A percentile compares a stretch with the other conserved stretches of the same genome.
These are phyloP conservation scores for Alternaria brassicicola DNA, from an alignment of 2,329 filamentous ascomycete genomes.

Conservation along the genomic window DNA sequence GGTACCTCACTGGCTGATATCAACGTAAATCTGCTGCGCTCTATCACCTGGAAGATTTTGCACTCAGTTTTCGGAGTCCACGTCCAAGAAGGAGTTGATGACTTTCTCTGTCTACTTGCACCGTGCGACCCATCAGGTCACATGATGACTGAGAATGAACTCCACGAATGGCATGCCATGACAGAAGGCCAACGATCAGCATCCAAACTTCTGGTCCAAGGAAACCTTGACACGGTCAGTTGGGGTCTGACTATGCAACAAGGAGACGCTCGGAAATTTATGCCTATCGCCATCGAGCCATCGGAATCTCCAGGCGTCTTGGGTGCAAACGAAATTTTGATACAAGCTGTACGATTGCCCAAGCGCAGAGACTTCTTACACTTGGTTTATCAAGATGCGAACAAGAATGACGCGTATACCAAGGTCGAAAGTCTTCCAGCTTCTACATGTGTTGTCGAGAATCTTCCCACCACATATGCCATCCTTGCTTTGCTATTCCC, in stretches of 20 bases:
- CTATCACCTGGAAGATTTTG: conserved; percentile 37
- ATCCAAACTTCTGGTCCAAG: conserved; percentile 16
- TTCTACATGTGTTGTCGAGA: conserved; percentile 55
- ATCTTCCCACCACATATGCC: conserved; percentile 54
- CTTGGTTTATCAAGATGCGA: conserved; percentile 17
- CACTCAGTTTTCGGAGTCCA: conserved; percentile 24
- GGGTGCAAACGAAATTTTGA: not conserved
- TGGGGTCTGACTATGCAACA: conserved; percentile 35
- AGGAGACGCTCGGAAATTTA: conserved; percentile 33
- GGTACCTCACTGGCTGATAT: conserved; percentile 14
- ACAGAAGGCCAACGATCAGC: conserved; percentile 21
- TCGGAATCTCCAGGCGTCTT: not conserved
- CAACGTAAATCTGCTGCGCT: conserved; percentile 27
- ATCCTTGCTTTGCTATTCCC: conserved; percentile 69
- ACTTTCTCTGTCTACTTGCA: conserved; percentile 41
- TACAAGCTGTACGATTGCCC: conserved; percentile 52
- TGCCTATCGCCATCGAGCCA: conserved; percentile 8
- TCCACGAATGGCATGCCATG: conserved; percentile 24
- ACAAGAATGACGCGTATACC: conserved; percentile 37
- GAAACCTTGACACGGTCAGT: conserved; percentile 1
- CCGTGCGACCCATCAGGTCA: conserved; percentile 24
- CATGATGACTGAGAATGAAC: conserved; percentile 8
- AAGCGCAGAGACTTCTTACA: conserved; percentile 67
- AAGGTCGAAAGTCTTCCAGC: conserved; percentile 59
- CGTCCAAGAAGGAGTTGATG: conserved; percentile 30